Evolutionary conservation across 2,329 filamentous ascomycete genomes (phyloP).

Genomic region (Blumeria hordei): DNA sequence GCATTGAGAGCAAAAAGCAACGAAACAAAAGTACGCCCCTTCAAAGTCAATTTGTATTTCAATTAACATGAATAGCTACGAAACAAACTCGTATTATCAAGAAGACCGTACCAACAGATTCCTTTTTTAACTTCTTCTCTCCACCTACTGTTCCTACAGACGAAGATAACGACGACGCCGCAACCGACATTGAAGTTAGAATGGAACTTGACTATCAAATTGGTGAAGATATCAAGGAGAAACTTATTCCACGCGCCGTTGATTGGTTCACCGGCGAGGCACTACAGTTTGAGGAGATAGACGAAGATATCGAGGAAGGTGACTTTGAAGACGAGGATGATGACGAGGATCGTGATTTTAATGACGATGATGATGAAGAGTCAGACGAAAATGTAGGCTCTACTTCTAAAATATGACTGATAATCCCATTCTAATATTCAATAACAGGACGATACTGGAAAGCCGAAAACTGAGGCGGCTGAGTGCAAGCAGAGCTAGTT

Average conservation of each 20-base stretch:
- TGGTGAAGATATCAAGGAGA: constrained; percentile 98
- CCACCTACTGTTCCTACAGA: constrained; percentile 69
- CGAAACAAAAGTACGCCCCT: constrained; percentile 76
- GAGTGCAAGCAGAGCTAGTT: constrained; percentile 87
- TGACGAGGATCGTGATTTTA: constrained; percentile 68
- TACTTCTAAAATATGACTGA: constrained; percentile 7
- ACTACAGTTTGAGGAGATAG: constrained; percentile 82
- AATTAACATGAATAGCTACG: constrained; percentile 40
- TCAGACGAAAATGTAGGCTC: constrained; percentile 49
- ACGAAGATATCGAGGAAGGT: constrained; percentile 59
- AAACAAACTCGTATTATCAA: constrained; percentile 98
- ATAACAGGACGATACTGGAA: constrained; percentile 54
- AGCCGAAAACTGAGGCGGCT: constrained; percentile 81
- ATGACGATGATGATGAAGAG: constrained; percentile 47
- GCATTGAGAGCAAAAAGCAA: constrained; percentile 97
- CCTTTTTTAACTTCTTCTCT: constrained; percentile 85
- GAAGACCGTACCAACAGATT: constrained; percentile 96
- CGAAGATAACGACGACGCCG: constrained; percentile 44
- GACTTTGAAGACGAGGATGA: constrained; percentile 71
- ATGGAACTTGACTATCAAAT: constrained; percentile 97
- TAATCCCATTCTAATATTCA: constrained; percentile 4
- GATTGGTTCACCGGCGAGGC: constrained; percentile 99
- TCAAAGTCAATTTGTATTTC: neutral
- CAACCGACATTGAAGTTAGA: constrained; percentile 86
- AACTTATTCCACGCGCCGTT: constrained; percentile 91